Evolutionary conservation across 768 basidiomycete genomes (phyloP), one percentile per base, ranked within the genome.

Genomic region (Chalciporus sphaerocephalus): DNA sequence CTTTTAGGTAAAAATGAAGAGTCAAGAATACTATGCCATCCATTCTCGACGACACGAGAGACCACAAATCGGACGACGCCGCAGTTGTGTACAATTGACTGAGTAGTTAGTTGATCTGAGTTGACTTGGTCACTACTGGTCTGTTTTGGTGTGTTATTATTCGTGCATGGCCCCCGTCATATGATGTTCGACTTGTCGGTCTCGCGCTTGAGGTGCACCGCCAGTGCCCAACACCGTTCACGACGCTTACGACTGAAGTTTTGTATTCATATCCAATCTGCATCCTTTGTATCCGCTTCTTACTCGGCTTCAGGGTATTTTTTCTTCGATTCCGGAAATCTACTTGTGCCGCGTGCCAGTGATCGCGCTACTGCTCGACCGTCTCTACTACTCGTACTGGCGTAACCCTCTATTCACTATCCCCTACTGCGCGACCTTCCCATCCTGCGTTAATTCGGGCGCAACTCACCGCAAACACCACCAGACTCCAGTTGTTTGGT

Each of bases 71-170:
- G n/a, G n/a, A n/a, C n/a, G n/a, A n/a, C n/a, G n/a, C n/a, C n/a
- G n/a, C n/a, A n/a, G n/a, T n/a, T n/a, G n/a, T n/a, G n/a, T n/a
- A n/a, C n/a, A n/a, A n/a, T n/a, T n/a, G n/a, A n/a, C n/a, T n/a
- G n/a, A n/a, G n/a, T n/a, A n/a, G n/a, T n/a, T n/a, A n/a, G n/a
- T n/a, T n/a, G n/a, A n/a, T n/a, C n/a, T n/a, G n/a, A n/a, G n/a
- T n/a, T 10, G 17, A 28, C 24, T n/a, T 43, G 27, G 33, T 47
- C n/a, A 33, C 34, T 50, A 17, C 13, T 6, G 32, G 16, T 22
- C 30, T 64, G 50, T 61, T 61, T 57, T 62, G 60, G 46, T 16
- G 44, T 62, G 57, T 62, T 62, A 24, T 52, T 48, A 30, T 44
- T 15, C 12, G 32, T 37, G 35, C 38, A 25, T 24, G 30, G 40